These are phyloP conservation scores for Eimeria necatrix DNA, from an alignment of 169 alveolate species.

Conservation along the genomic window DNA sequence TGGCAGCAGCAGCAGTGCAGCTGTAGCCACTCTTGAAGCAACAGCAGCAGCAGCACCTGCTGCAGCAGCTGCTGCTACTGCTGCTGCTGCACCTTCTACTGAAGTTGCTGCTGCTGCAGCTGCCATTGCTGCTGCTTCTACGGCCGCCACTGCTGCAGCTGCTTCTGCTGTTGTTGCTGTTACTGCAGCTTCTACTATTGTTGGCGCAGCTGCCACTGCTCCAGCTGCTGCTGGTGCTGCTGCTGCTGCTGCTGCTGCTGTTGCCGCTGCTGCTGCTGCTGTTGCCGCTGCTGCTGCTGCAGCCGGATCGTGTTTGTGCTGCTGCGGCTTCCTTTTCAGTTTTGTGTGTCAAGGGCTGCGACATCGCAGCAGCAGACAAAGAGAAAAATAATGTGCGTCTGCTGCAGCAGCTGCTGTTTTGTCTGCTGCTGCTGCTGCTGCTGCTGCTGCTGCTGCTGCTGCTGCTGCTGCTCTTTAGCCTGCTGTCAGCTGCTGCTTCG, in stretches of 20 bases:
- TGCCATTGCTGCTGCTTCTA: no score
- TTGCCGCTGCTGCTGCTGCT: neutral
- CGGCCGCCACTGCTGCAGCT: no score
- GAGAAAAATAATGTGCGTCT: neutral
- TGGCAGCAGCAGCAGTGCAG: no score
- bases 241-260: neutral
- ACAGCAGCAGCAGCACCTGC: no score
- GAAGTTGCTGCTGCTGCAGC: no score
- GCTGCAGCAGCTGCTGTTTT: conserved; percentile 24
- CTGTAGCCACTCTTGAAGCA: no score
- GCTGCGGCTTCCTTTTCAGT: conserved; percentile 1
- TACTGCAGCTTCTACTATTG: no score
- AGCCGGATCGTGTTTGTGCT: neutral
- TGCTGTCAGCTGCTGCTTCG: neutral
- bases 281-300: neutral
- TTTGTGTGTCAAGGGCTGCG: neutral
- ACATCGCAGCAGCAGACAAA: neutral
- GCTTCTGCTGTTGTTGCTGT: no score
- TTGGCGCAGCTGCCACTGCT: no score
- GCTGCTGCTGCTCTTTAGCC: neutral
- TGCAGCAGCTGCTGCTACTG: neutral
- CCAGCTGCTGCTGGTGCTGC: conserved; percentile 25
- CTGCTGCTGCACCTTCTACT: no score
- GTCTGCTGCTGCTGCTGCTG: neutral
- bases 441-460: conserved; percentile 39